Conservation (phyloP, 2,329 filamentous ascomycete species). For the Botrytis deweyae region DNA sequence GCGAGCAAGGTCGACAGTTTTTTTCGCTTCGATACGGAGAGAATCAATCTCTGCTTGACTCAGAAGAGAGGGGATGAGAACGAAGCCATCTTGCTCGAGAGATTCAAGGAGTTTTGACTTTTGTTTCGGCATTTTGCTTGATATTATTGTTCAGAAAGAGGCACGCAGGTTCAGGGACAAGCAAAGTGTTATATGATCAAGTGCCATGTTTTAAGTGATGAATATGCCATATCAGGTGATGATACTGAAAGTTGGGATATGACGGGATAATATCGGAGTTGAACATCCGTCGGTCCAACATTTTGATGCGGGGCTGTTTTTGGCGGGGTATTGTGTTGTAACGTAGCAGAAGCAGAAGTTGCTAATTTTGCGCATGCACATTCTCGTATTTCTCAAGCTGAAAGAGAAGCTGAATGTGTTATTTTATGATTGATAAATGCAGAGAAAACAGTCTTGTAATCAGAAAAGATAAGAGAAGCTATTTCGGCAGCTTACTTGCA, state of each 20-base stretch:
- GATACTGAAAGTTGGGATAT: not conserved
- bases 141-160: not conserved
- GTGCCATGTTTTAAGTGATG: not conserved
- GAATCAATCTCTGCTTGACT: constrained; percentile 51
- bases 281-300: not conserved
- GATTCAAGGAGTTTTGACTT: constrained; percentile 31
- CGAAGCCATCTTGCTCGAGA: constrained; percentile 72
- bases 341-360: constrained; percentile 3
- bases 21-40: constrained; percentile 59
- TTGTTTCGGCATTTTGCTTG: constrained; percentile 26
- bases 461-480: not conserved
- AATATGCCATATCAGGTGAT: constrained; percentile 14
- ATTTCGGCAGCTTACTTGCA: not conserved
- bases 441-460: not conserved
- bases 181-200: not conserved
- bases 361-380: not conserved
- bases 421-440: not conserved
- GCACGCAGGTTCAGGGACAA: not conserved
- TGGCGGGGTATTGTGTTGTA: constrained; percentile 9
- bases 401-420: not conserved
- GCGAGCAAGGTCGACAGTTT: constrained; percentile 61
- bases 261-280: constrained; percentile 3
- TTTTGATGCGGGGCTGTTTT: constrained; percentile 12
- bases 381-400: not conserved
- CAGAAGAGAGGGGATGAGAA: constrained; percentile 67